Percentiles rank a stretch among this genome's conserved stretches.
Evolutionary conservation across 148 eudicot genomes (phyloP).

Genomic region (Silene uniflora): DNA sequence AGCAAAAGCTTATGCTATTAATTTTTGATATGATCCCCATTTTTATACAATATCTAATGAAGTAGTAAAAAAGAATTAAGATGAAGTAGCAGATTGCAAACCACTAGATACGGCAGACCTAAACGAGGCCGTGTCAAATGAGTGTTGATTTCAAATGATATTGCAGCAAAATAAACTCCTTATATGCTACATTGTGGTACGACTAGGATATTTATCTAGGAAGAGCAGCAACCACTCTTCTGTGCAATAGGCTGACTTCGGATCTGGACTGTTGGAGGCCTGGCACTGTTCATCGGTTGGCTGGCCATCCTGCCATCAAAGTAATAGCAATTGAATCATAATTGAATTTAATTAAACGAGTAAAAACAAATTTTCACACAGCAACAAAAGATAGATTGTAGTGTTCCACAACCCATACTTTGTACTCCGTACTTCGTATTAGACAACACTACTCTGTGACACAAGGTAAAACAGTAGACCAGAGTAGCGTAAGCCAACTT

Average conservation of each 20-base stretch:
- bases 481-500: background rate
- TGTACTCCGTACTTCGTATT: too few relatives aligned
- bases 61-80: constrained; percentile 21
- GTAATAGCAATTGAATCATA: background rate
- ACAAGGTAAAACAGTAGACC: background rate
- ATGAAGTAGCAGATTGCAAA: constrained; percentile 24
- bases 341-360: background rate
- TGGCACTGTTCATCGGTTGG: constrained; percentile 52
- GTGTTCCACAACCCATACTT: too few relatives aligned
- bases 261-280: constrained; percentile 62
- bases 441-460: too few relatives aligned
- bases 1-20: constrained; percentile 6
- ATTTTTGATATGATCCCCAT: constrained; percentile 18
- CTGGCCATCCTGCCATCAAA: constrained; percentile 43
- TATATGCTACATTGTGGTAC: constrained; percentile 26
- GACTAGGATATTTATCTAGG: constrained; percentile 21
- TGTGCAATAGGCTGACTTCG: constrained; percentile 63
- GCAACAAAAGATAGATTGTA: too few relatives aligned
- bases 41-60: constrained; percentile 31
- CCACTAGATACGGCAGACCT: constrained; percentile 21
- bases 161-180: constrained; percentile 23
- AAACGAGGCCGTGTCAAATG: constrained; percentile 20
- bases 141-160: constrained; percentile 22
- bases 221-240: constrained; percentile 68
- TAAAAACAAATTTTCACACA: background rate